Evolutionary conservation across 345 rosid species (phyloP).

Genomic region (Noccaea bulbosa): DNA sequence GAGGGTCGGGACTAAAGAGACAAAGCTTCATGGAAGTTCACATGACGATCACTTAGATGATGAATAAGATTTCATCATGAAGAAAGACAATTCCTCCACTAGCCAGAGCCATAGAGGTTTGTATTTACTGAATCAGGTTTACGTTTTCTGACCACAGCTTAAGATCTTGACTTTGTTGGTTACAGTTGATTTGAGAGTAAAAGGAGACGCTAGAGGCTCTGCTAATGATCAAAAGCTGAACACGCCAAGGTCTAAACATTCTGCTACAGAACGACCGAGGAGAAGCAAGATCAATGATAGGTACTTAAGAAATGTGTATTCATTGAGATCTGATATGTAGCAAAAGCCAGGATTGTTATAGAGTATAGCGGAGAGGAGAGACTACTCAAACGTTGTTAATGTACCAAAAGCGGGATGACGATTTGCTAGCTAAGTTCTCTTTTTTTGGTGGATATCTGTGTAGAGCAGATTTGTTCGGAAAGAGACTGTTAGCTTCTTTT

Average conservation of each 20-base stretch:
- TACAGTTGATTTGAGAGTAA: slow-evolving; percentile 67
- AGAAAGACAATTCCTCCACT: slow-evolving; percentile 69
- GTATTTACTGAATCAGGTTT: background rate
- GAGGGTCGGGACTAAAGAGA: slow-evolving; percentile 63
- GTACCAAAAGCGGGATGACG: too few relatives aligned
- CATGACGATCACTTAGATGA: slow-evolving; percentile 73
- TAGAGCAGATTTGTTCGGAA: too few relatives aligned
- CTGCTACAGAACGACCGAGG: slow-evolving; percentile 95
- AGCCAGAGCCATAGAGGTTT: slow-evolving; percentile 58
- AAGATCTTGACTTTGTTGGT: slow-evolving; percentile 20
- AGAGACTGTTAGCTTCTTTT: too few relatives aligned
- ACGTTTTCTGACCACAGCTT: slow-evolving; percentile 9
- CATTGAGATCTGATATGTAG: slow-evolving; percentile 13
- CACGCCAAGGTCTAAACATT: slow-evolving; percentile 96
- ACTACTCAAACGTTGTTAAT: slow-evolving; percentile 4
- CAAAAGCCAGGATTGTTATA: background rate
- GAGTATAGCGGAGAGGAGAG: background rate
- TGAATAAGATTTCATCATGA: slow-evolving; percentile 70
- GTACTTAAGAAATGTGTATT: slow-evolving; percentile 41
- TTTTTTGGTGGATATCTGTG: too few relatives aligned
- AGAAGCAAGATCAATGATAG: slow-evolving; percentile 98
- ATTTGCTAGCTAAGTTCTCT: too few relatives aligned
- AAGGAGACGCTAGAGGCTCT: slow-evolving; percentile 63
- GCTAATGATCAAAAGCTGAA: slow-evolving; percentile 71
- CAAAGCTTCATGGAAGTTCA: too few relatives aligned